Conservation (phyloP, 148 eudicot genomes). For the Amaranthus hypochondriacus region DNA sequence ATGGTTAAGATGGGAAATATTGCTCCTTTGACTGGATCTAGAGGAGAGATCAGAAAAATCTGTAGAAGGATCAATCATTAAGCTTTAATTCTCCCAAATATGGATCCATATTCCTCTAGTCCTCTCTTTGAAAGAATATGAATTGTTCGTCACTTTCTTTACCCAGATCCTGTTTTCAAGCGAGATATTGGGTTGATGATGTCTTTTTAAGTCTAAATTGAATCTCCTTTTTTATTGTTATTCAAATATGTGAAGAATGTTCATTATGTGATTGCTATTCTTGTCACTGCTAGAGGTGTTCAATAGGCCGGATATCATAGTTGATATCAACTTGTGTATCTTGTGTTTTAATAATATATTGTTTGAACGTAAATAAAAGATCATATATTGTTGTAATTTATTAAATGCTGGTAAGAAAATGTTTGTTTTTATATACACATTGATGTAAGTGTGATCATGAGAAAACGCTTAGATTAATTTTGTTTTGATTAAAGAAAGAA, state of each 20-base stretch:
- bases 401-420: too few relatives aligned
- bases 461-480: too few relatives aligned
- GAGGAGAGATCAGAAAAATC: conserved; percentile 65
- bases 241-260: background rate
- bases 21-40: conserved; percentile 58
- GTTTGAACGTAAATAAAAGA: background rate
- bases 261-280: conserved; percentile 4
- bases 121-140: too few relatives aligned
- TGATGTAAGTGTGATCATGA: too few relatives aligned
- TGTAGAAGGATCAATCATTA: conserved; percentile 61
- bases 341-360: conserved; percentile 11
- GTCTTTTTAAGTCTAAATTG: background rate
- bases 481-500: too few relatives aligned
- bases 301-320: conserved; percentile 4
- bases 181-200: too few relatives aligned
- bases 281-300: background rate
- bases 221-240: background rate
- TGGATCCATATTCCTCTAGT: too few relatives aligned
- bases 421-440: too few relatives aligned
- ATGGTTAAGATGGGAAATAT: conserved; percentile 84
- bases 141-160: too few relatives aligned
- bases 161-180: too few relatives aligned
- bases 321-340: conserved; percentile 17
- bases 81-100: background rate
- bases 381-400: too few relatives aligned